phyloP scores from a whole-genome alignment of 306 rosid species.

The Prunus mongolica region DNA sequence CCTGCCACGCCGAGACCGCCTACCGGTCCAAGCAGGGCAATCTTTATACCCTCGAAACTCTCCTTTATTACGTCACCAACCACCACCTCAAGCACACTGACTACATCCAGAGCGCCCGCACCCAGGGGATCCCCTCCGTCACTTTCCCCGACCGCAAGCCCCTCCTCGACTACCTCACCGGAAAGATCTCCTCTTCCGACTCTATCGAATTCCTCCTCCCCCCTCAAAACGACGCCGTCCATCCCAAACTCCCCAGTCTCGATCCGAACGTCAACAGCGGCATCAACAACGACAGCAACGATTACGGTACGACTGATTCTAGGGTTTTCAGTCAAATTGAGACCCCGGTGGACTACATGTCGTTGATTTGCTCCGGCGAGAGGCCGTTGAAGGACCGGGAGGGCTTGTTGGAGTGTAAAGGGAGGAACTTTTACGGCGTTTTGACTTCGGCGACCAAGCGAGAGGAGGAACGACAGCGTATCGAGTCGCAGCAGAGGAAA shows the following conservation, averaged over 20 bases:
- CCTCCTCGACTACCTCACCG: slow-evolving; percentile 75
- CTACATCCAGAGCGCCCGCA: slow-evolving; percentile 76
- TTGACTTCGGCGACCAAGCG: slow-evolving; percentile 76
- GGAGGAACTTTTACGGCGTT: slow-evolving; percentile 70
- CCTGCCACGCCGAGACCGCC: slow-evolving; percentile 66
- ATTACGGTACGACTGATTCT: neutral
- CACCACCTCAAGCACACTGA: slow-evolving; percentile 85
- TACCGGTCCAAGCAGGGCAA: slow-evolving; percentile 89
- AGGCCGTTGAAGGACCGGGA: slow-evolving; percentile 82
- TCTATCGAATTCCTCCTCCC: slow-evolving; percentile 76
- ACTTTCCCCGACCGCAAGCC: slow-evolving; percentile 93
- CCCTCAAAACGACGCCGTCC: slow-evolving; percentile 24
- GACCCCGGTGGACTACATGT: slow-evolving; percentile 34
- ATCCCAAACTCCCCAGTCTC: slow-evolving; percentile 36
- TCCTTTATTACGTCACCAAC: slow-evolving; percentile 69
- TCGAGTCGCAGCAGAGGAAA: slow-evolving; percentile 90
- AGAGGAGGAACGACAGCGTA: slow-evolving; percentile 84
- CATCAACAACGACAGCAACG: neutral
- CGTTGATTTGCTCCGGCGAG: slow-evolving; percentile 58
- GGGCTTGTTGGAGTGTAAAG: slow-evolving; percentile 72
- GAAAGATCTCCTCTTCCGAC: slow-evolving; percentile 65
- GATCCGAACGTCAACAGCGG: neutral
- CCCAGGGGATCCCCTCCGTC: slow-evolving; percentile 67
- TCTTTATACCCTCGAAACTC: slow-evolving; percentile 94
- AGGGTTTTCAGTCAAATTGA: slow-evolving; percentile 2